A percentile compares a stretch with the other conserved stretches of the same genome.
These are phyloP conservation scores for Suillus subalutaceus DNA, from an alignment of 768 basidiomycete species.

Conservation along the genomic window DNA sequence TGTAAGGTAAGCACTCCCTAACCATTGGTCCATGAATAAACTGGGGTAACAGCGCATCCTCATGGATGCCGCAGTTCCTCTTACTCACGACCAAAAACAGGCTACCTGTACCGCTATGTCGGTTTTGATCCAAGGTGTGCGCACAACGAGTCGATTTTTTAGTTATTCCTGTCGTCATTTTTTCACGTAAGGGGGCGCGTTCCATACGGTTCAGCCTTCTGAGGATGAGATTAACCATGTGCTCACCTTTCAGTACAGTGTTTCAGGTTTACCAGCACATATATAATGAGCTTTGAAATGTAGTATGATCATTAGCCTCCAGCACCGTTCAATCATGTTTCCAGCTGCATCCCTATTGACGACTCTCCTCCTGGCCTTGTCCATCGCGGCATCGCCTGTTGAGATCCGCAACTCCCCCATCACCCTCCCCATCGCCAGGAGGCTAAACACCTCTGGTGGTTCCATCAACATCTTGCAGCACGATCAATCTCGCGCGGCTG, in stretches of 20 bases:
- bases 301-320: neutral
- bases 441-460: neutral
- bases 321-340: constrained; percentile 34
- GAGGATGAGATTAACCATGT: constrained; percentile 13
- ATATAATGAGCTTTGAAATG: neutral
- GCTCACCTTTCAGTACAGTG: constrained; percentile 12
- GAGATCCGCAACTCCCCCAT: neutral
- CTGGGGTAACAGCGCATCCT: neutral
- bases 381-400: neutral
- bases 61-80: neutral
- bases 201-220: constrained; percentile 1
- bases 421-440: constrained; percentile 1
- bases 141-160: neutral
- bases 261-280: neutral
- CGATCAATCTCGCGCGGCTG: constrained; percentile 53
- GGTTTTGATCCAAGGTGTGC: neutral
- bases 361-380: neutral
- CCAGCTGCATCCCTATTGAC: neutral
- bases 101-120: neutral
- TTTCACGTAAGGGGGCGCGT: constrained; percentile 13
- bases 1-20: neutral
- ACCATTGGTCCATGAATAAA: neutral
- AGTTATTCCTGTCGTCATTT: neutral
- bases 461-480: constrained; percentile 43
- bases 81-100: constrained; percentile 2